Percentiles rank a stretch among this genome's conserved stretches.
Evolutionary conservation across 2,329 filamentous ascomycete genomes (phyloP).

Genomic region (Fusarium foetens): DNA sequence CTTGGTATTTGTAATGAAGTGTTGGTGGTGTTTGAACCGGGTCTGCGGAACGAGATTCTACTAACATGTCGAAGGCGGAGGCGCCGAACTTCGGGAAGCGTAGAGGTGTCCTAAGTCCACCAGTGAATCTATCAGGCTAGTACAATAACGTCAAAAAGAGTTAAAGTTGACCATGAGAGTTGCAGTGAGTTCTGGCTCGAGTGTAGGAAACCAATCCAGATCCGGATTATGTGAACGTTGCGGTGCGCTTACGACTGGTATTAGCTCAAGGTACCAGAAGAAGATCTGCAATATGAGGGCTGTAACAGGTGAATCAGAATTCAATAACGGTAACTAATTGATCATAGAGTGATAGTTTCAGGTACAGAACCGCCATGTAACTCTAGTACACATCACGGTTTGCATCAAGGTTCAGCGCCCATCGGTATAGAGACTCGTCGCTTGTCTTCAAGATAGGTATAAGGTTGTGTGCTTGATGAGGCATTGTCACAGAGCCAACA

Average conservation of each 20-base stretch:
- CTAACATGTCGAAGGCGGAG: constrained; percentile 15
- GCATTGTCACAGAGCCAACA: not conserved
- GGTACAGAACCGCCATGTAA: not conserved
- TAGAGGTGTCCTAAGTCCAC: not conserved
- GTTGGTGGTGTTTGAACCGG: not conserved
- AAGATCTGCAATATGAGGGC: not conserved
- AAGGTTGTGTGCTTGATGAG: not conserved
- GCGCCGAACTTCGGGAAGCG: not conserved
- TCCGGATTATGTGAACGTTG: constrained; percentile 2
- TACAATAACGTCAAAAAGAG: not conserved
- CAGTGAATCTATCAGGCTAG: not conserved
- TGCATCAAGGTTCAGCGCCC: constrained; percentile 7
- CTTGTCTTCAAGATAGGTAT: not conserved
- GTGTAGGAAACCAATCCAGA: not conserved
- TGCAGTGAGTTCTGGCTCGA: not conserved
- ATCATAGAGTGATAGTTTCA: not conserved
- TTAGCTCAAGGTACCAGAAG: constrained; percentile 20
- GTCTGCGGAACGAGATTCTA: not conserved
- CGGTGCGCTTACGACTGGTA: not conserved
- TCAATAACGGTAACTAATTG: not conserved
- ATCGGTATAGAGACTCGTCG: not conserved
- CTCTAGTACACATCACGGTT: not conserved
- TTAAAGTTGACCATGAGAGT: not conserved
- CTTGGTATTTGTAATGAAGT: constrained; percentile 23
- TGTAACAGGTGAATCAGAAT: not conserved